These are phyloP conservation scores for Vigna angularis DNA, from an alignment of 306 rosid genomes.

Conservation along the genomic window DNA sequence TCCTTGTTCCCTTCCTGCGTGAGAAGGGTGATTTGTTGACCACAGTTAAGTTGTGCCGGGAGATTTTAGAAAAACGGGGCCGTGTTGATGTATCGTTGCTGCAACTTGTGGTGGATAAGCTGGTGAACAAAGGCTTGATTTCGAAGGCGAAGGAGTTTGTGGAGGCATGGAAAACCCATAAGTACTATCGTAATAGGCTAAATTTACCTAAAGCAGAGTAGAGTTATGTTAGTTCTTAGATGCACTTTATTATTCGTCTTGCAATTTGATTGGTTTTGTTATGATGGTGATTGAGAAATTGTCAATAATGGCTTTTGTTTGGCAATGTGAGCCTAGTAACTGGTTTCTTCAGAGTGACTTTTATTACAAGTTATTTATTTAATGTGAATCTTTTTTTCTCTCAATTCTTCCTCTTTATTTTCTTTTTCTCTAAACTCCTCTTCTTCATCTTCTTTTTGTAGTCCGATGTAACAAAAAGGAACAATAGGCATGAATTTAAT, in stretches of 20 bases:
- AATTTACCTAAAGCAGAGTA: no score
- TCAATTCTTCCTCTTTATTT: no score
- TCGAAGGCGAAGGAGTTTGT: conserved; percentile 65
- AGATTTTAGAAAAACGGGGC: conserved; percentile 50
- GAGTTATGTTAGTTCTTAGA: conserved; percentile 28
- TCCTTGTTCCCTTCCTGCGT: conserved; percentile 67
- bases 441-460: no score
- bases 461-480: no score
- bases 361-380: no score
- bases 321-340: conserved; percentile 38
- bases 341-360: conserved; percentile 28
- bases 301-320: conserved; percentile 20
- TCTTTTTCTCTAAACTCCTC: no score
- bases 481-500: no score
- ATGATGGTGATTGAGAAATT: conserved; percentile 32
- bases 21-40: conserved; percentile 67
- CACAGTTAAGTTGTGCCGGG: conserved; percentile 54
- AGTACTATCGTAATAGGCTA: no score
- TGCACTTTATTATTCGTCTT: conserved; percentile 39
- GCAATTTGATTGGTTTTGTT: conserved; percentile 34
- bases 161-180: conserved; percentile 55
- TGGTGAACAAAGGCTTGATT: conserved; percentile 58
- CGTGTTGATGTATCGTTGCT: conserved; percentile 53
- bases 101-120: conserved; percentile 70
- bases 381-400: no score